Evolutionary conservation across 1,284 basidiomycete species (phyloP).

Genomic region (Moniliella sp.): DNA sequence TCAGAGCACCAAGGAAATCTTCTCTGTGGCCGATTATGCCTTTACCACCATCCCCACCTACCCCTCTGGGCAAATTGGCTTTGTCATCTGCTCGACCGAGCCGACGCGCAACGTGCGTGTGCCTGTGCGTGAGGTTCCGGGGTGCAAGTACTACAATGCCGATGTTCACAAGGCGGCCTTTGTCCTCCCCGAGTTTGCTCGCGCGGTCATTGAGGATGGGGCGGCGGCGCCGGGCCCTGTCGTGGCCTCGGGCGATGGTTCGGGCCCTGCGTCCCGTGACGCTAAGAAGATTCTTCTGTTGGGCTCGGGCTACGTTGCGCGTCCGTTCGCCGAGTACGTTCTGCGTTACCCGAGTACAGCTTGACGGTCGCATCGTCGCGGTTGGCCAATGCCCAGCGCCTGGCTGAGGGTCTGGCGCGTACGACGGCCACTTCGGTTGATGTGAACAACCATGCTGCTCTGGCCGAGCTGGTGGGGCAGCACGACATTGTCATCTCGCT

Average conservation of each 20-base stretch:
- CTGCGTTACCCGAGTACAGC: conserved; percentile 55
- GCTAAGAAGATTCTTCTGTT: conserved; percentile 66
- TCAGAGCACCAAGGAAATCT: conserved; percentile 53
- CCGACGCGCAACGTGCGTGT: conserved; percentile 18
- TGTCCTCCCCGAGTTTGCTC: conserved; percentile 72
- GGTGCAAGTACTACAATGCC: conserved; percentile 59
- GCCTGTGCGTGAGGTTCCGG: conserved; percentile 44
- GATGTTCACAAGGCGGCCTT: conserved; percentile 66
- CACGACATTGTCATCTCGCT: conserved; percentile 87
- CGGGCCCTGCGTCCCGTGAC: conserved; percentile 35
- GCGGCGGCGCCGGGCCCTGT: conserved; percentile 21
- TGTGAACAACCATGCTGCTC: conserved; percentile 50
- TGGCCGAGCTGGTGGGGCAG: conserved; percentile 58
- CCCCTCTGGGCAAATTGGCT: conserved; percentile 89
- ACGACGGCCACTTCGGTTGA: conserved; percentile 60
- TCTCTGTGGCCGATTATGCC: conserved; percentile 70
- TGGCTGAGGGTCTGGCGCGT: conserved; percentile 48
- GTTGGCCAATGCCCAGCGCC: conserved; percentile 43
- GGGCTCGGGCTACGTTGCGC: conserved; percentile 82
- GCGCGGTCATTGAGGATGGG: conserved; percentile 36
- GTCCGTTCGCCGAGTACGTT: conserved; percentile 80
- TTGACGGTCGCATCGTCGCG: conserved; percentile 46
- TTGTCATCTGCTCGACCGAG: conserved; percentile 67
- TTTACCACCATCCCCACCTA: conserved; percentile 95
- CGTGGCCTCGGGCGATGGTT: conserved; percentile 37